These are phyloP conservation scores for Cladosporium cucumerinum DNA, from an alignment of 2,329 filamentous ascomycete genomes.

Conservation along the genomic window DNA sequence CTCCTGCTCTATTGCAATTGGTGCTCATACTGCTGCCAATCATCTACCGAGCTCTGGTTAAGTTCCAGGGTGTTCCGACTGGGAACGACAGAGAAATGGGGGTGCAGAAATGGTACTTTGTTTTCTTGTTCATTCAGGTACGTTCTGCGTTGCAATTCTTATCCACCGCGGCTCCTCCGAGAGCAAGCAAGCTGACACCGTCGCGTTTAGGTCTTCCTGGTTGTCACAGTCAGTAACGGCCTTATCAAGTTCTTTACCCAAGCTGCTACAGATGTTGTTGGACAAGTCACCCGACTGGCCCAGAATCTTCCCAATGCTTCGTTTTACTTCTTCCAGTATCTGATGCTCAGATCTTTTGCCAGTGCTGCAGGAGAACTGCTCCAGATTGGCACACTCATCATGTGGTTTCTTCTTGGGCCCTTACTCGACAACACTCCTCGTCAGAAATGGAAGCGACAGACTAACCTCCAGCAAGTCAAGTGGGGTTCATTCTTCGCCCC, in stretches of 20 bases:
- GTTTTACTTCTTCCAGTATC: constrained; percentile 98
- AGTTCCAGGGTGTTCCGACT: constrained; percentile 76
- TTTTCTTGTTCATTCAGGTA: constrained; percentile 82
- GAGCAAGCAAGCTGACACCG: background rate
- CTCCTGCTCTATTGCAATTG: constrained; percentile 70
- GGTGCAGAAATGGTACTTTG: constrained; percentile 92
- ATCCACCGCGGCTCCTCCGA: background rate
- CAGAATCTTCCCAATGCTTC: constrained; percentile 77
- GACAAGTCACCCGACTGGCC: constrained; percentile 69
- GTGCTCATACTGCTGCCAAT: constrained; percentile 79
- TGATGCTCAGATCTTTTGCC: constrained; percentile 89
- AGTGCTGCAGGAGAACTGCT: constrained; percentile 85
- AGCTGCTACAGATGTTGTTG: constrained; percentile 63
- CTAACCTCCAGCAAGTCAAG: constrained; percentile 68
- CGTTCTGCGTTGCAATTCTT: background rate
- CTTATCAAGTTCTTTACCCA: constrained; percentile 63
- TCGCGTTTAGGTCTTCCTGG: constrained; percentile 65
- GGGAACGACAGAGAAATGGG: constrained; percentile 72
- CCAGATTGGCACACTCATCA: constrained; percentile 72
- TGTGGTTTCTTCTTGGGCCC: constrained; percentile 78
- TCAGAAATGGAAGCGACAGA: constrained; percentile 83
- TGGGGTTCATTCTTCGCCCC: constrained; percentile 96
- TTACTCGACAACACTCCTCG: constrained; percentile 77
- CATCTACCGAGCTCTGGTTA: constrained; percentile 69
- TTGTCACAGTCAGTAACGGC: constrained; percentile 81